These are phyloP conservation scores for Fusarium dimerum DNA, from an alignment of 2,329 filamentous ascomycete genomes.

Conservation along the genomic window DNA sequence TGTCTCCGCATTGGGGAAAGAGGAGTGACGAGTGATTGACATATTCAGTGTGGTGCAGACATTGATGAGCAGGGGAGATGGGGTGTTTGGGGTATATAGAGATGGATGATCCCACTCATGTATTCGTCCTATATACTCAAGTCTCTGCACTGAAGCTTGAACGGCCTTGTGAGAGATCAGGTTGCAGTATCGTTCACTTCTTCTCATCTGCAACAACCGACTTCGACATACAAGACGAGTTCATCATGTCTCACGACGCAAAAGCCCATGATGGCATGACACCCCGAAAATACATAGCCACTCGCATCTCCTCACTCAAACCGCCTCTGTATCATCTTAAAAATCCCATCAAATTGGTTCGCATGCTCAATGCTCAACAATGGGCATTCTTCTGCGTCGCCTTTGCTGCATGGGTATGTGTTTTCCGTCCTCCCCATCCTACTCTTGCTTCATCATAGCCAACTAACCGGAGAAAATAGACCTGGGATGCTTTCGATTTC, in stretches of 20 bases:
- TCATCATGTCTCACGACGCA: conserved; percentile 28
- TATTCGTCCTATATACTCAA: too few species aligned
- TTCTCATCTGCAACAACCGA: not conserved
- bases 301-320: conserved; percentile 57
- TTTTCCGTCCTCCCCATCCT: too few species aligned
- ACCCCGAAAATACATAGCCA: conserved; percentile 46
- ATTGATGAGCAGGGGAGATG: too few species aligned
- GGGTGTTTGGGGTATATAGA: too few species aligned
- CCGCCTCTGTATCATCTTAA: conserved; percentile 56
- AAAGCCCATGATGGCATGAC: conserved; percentile 53
- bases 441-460: not conserved
- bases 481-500: conserved; percentile 68
- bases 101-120: too few species aligned
- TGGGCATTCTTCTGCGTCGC: conserved; percentile 59
- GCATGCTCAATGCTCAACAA: conserved; percentile 50
- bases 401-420: conserved; percentile 57
- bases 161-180: too few species aligned
- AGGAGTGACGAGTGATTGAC: too few species aligned
- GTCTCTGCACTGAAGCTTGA: too few species aligned
- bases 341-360: conserved; percentile 53
- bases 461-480: conserved; percentile 35
- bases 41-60: too few species aligned
- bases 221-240: not conserved
- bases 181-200: too few species aligned
- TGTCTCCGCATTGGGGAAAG: too few species aligned